A percentile compares a stretch with the other conserved stretches of the same genome.
These are phyloP conservation scores for Spathaspora passalidarum DNA, from an alignment of 805 yeast genomes.

Conservation along the genomic window DNA sequence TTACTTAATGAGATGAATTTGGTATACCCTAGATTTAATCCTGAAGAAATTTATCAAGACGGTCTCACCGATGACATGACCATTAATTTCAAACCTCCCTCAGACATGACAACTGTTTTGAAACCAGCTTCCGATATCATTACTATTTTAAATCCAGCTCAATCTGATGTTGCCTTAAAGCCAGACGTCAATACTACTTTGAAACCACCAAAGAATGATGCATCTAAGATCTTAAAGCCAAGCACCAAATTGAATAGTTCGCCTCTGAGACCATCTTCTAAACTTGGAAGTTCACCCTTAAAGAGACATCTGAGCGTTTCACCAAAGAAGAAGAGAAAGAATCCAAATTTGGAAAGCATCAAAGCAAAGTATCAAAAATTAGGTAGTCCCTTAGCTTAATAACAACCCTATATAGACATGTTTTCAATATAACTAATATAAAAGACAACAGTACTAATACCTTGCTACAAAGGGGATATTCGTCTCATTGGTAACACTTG, in stretches of 20 bases:
- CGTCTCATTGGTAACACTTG: too few relatives aligned
- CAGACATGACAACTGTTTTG: not conserved
- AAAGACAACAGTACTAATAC: too few relatives aligned
- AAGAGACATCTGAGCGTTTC: not conserved
- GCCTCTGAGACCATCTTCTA: constrained; percentile 1
- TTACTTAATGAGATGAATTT: not conserved
- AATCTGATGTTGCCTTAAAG: not conserved
- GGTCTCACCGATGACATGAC: not conserved
- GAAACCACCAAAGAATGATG: not conserved
- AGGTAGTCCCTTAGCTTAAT: not conserved
- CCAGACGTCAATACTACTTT: not conserved
- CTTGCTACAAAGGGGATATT: too few relatives aligned
- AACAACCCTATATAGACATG: not conserved
- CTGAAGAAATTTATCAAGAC: constrained; percentile 6
- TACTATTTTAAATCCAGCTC: not conserved
- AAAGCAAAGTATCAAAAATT: constrained; percentile 1
- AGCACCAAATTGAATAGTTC: constrained; percentile 1
- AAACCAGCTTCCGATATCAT: too few relatives aligned
- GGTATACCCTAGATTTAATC: constrained; percentile 1
- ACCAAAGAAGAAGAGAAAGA: constrained; percentile 1
- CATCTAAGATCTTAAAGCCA: not conserved
- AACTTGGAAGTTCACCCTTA: not conserved
- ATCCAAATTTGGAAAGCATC: not conserved
- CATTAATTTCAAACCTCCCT: not conserved
- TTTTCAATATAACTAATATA: too few relatives aligned